A percentile compares a stretch with the other conserved stretches of the same genome.
phyloP scores from a whole-genome alignment of 2,329 filamentous ascomycete species.

The Acrocalymma vagum region DNA sequence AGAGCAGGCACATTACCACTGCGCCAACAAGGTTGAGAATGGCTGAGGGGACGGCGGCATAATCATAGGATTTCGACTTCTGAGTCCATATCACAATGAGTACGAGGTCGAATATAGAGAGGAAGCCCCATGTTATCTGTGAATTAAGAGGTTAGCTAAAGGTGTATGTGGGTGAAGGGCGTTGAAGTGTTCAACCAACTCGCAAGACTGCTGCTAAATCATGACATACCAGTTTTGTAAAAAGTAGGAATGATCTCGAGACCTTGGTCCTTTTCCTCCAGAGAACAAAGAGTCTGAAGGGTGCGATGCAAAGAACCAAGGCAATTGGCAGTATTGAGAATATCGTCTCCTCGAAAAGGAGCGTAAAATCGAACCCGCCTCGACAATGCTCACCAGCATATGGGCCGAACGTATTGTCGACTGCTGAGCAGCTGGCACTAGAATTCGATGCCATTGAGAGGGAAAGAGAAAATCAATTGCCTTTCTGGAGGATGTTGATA shows the following conservation, averaged over 20 bases:
- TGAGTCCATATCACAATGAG: constrained; percentile 36
- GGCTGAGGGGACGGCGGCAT: constrained; percentile 37
- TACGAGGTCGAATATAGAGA: constrained; percentile 37
- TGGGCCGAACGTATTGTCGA: constrained; percentile 44
- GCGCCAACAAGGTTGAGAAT: constrained; percentile 35
- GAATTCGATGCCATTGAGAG: constrained; percentile 30
- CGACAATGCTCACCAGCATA: constrained; percentile 39
- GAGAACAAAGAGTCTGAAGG: constrained; percentile 37
- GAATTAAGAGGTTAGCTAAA: constrained; percentile 8
- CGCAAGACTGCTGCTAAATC: background rate
- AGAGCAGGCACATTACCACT: constrained; percentile 48
- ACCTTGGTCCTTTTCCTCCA: constrained; percentile 35
- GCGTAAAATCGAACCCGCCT: constrained; percentile 49
- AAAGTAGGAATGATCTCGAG: constrained; percentile 26
- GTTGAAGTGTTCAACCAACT: background rate
- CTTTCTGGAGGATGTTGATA: constrained; percentile 22
- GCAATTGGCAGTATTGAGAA: constrained; percentile 41
- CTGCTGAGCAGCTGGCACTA: constrained; percentile 22
- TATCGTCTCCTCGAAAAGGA: constrained; percentile 46
- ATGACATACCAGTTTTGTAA: constrained; percentile 36
- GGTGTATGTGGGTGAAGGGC: constrained; percentile 1
- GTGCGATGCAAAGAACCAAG: constrained; percentile 37
- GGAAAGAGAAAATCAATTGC: constrained; percentile 25
- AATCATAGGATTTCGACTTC: too few species aligned
- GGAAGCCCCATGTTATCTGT: constrained; percentile 32